Conservation (phyloP, 768 basidiomycete species). For the Phaeotremella fagi region DNA sequence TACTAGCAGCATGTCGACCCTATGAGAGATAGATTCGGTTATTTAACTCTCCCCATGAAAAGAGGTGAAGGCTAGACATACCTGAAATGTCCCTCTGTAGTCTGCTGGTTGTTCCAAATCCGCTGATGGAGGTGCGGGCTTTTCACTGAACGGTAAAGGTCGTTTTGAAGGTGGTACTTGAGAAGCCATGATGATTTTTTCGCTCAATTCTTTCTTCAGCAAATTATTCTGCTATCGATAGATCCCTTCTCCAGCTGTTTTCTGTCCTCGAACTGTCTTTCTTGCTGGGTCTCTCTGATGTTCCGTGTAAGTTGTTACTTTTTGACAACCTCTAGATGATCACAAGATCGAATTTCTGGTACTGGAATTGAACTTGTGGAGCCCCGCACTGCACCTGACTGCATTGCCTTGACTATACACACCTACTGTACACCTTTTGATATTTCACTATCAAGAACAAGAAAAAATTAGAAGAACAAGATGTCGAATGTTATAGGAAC, state of each 20-base stretch:
- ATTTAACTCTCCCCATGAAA: background rate
- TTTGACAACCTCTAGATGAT: background rate
- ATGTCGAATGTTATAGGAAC: slow-evolving; percentile 19
- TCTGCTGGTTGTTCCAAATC: slow-evolving; percentile 40
- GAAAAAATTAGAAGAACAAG: background rate
- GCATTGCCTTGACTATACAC: no score
- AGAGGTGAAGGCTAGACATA: slow-evolving; percentile 6
- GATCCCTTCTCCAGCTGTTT: no score
- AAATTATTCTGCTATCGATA: no score
- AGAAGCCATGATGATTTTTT: slow-evolving; percentile 22
- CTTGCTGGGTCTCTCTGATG: no score
- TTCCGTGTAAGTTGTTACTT: background rate
- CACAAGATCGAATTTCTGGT: background rate
- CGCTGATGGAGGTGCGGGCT: slow-evolving; percentile 26
- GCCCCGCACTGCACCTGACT: slow-evolving; percentile 2
- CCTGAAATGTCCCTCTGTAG: slow-evolving; percentile 43
- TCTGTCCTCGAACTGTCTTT: no score
- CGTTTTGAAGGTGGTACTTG: slow-evolving; percentile 44
- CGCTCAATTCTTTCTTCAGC: background rate
- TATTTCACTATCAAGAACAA: no score
- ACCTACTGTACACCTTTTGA: no score
- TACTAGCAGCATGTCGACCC: slow-evolving; percentile 18
- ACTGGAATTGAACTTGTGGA: slow-evolving; percentile 1
- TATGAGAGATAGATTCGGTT: background rate
- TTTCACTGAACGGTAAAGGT: slow-evolving; percentile 20